Evolutionary conservation across 257 asterid genomes (phyloP), one percentile per base, ranked within the genome.

Genomic region (Fraxinus pennsylvanica): DNA sequence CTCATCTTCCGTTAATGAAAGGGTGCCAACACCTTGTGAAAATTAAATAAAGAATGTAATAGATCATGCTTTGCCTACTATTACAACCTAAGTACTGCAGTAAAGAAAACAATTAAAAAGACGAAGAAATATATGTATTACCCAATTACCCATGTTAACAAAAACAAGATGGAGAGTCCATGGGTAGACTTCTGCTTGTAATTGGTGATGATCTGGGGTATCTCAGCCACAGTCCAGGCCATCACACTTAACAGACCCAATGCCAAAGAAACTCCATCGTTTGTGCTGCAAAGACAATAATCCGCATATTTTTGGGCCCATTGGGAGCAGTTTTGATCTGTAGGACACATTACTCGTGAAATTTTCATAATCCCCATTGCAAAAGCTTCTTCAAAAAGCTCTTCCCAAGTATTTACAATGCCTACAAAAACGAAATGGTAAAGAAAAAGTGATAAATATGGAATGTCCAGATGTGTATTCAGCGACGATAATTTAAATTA

Each of bases 101-200:
- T 25, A 61, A 39, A 59, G 43, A 66, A 4, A 50, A 69, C 22
- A 76, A 59, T 4, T 8, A 13, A 1, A 45, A 21, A 7, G 13
- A 17, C 0, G 25, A 25, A 6, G 14, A 39, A 27, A 33, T 2
- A 12, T 12, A 47, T 1, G 1, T 6, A n/a, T 72, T 87, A 92
- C 96, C 96, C 97, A 8, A 89, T 17, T 15, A 92, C 84, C 97
- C 97, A 92, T n/a, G 97, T 88, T 12, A 84, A 15, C 41, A 92
- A 89, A 80, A 92, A 92, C 52, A 78, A 22, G 57, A 84, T 30
- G 33, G 96, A 90, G 81, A 92, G 89, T 1, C 97, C 94, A 72
- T 87, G 85, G 15, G 94, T 76, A 19, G 96, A 92, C 63, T 89
- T 89, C 5, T 75, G 77, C 82, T 79, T 79, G 83, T 80, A 88